Base-by-base conservation (phyloP, 2,329 filamentous ascomycete species). In the Verticillium isaacii region DNA sequence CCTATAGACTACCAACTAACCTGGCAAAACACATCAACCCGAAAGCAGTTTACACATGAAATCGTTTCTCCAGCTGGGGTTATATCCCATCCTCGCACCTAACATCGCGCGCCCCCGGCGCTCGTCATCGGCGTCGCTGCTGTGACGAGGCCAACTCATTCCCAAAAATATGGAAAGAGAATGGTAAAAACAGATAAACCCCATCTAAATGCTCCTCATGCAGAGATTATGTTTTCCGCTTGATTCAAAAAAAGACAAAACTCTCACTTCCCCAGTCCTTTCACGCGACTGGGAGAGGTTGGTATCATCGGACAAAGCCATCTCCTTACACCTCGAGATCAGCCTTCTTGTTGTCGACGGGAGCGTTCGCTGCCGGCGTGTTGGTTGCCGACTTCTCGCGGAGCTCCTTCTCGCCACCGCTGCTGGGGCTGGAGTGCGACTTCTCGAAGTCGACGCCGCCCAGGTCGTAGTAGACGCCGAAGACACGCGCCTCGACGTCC, bases 401-500 rank as follows among this genome's bases (percentile, higher is more conserved):
- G 54, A 64, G 55, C 29, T 64, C 64, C 64, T 65, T 65, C 59
- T 65, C 64, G 29, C 64, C 64, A 4, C 62, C 62, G 29, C 57
- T 57, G 54, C 59, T 65, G 11, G 62, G 59, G 64, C 64, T 65
- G 12, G 59, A 34, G 2, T n/a, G 6, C 23, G 50, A 23, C 34
- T 60, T 60, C 19, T 23, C 41, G 23, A 52, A 25, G 8, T 61
- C 64, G 56, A 66, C 64, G 32, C 64, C 63, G 11, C 64, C 67
- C 36, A 67, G 65, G 19, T 62, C 67, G 50, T 71, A 71, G 62
- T 74, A 75, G 59, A 67, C 50, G 7, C 72, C 73, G 64, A 76
- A 76, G 1, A 70, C 66, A 9, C 74, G 72, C 1, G 68, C 70
- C 63, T 76, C 72, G 2, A 75, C 54, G 54, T 75, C 71, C 8